These are phyloP conservation scores for Bothia castanella DNA, from an alignment of 1,284 basidiomycete species.

Conservation along the genomic window DNA sequence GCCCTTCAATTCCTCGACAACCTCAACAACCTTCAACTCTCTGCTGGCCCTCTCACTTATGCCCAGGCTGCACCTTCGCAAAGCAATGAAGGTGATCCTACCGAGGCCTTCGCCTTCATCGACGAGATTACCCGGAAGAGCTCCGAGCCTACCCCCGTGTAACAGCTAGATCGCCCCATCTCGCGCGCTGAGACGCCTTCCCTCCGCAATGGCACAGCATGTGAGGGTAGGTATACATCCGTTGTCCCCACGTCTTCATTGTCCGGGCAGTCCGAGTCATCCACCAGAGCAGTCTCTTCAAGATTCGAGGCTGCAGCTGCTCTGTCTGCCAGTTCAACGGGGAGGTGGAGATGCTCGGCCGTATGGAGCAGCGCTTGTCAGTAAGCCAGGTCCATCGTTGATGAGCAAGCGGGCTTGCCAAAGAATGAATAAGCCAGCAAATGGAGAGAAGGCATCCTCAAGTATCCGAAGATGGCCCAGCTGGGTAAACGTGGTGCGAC, in stretches of 20 bases:
- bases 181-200: conserved; percentile 71
- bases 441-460: conserved; percentile 64
- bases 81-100: conserved; percentile 56
- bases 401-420: conserved; percentile 82
- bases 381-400: conserved; percentile 83
- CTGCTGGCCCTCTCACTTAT: conserved; percentile 25
- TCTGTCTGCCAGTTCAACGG: conserved; percentile 30
- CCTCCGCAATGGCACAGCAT: conserved; percentile 71
- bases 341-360: conserved; percentile 73
- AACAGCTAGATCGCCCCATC: conserved; percentile 55
- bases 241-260: conserved; percentile 38
- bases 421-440: conserved; percentile 79
- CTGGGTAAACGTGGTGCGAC: conserved; percentile 81
- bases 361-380: conserved; percentile 88
- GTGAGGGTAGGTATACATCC: conserved; percentile 57
- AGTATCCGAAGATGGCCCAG: conserved; percentile 73
- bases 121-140: conserved; percentile 93
- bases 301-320: conserved; percentile 24
- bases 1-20: conserved; percentile 88
- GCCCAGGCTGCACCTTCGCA: conserved; percentile 22
- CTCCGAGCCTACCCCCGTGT: conserved; percentile 64
- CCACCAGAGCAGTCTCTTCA: conserved; percentile 22
- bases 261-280: conserved; percentile 33
- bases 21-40: conserved; percentile 45
- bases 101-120: conserved; percentile 84